A percentile compares a stretch with the other conserved stretches of the same genome.
phyloP scores from a whole-genome alignment of 2,329 filamentous ascomycete species.

The Chaetothyriales sp. region DNA sequence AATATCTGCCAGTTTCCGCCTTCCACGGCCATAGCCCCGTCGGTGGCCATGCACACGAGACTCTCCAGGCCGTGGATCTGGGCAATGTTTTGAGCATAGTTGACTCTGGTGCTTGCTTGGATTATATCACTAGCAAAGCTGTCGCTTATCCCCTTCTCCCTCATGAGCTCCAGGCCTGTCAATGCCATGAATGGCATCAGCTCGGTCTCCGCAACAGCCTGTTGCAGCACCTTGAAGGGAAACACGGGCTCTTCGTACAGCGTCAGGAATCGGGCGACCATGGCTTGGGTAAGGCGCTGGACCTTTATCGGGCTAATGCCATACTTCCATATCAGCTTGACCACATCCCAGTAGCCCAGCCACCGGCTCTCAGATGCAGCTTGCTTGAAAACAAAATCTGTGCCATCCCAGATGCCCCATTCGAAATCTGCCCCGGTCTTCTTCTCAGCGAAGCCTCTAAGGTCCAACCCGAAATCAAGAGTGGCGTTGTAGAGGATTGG shows the following conservation, averaged over 20 bases:
- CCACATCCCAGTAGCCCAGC: conserved; percentile 59
- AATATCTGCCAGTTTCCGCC: conserved; percentile 96
- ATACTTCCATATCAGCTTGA: conserved; percentile 72
- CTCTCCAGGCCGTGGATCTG: conserved; percentile 77
- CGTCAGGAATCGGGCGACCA: conserved; percentile 56
- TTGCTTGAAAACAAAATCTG: conserved; percentile 54
- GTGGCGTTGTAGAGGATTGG: conserved; percentile 64
- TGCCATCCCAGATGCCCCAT: conserved; percentile 74
- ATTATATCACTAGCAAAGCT: conserved; percentile 66
- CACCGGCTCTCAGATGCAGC: conserved; percentile 25
- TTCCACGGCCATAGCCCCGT: conserved; percentile 61
- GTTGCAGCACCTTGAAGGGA: conserved; percentile 63
- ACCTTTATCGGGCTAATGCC: conserved; percentile 62
- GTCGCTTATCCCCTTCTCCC: conserved; percentile 49
- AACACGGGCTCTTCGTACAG: conserved; percentile 73
- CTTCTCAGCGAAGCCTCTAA: conserved; percentile 35
- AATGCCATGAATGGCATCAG: conserved; percentile 50
- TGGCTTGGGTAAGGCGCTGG: conserved; percentile 54
- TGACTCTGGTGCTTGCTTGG: conserved; percentile 81
- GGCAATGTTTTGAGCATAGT: conserved; percentile 82
- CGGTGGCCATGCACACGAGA: conserved; percentile 82
- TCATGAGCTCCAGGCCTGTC: conserved; percentile 60
- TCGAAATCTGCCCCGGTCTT: conserved; percentile 32
- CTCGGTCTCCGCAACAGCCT: conserved; percentile 51
- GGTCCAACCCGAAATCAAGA: conserved; percentile 52